Base-by-base conservation (phyloP, 306 rosid genomes). In the Fragaria ananassa region DNA sequence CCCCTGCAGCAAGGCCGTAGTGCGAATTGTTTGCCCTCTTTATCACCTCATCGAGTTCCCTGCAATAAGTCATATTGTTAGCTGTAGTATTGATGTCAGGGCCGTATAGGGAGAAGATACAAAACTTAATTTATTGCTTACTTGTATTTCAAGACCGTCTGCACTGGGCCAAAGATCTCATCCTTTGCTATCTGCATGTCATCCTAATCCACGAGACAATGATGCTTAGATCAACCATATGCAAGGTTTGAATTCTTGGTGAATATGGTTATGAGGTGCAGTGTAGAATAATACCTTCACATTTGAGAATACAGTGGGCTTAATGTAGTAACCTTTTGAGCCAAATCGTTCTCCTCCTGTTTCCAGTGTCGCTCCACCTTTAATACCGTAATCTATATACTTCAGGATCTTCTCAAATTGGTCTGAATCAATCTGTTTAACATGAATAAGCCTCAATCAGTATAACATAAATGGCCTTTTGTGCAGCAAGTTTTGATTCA, bases 141-240 rank as follows among this genome's bases (percentile, higher is more conserved):
- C 99, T 78, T 90, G 91, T 71, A 92, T 81, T 95, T 95, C 60
- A 95, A 80, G 81, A 95, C 91, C 76, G 93, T 37, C 79, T 92
- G 99, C 71, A 95, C 97, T 2, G 97, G 97, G 62, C 99, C 99
- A 80, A 95, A 92, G 67, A 95, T 95, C 83, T 95, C 97, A 0
- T 95, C 99, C 82, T 61, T 75, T 37, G 99, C 99, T 41, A 95
- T 95, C 80, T 1, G 50, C 97, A 92, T 92, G 76, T 80, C 87
- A 81, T 92, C 99, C 99, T 92, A 85, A 78, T 25, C 47, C 54
- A 68, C 5, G 75, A 45, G 51, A 79, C 60, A 65, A 45, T 51
- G 39, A 83, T 42, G 71, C 61, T 51, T 21, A 47, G 75, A 49
- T 49, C 41, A 77, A 54, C 44, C 51, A 53, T 34, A 50, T 64